Evolutionary conservation across 2,329 filamentous ascomycete genomes (phyloP).

Genomic region (Microdochium nivale): DNA sequence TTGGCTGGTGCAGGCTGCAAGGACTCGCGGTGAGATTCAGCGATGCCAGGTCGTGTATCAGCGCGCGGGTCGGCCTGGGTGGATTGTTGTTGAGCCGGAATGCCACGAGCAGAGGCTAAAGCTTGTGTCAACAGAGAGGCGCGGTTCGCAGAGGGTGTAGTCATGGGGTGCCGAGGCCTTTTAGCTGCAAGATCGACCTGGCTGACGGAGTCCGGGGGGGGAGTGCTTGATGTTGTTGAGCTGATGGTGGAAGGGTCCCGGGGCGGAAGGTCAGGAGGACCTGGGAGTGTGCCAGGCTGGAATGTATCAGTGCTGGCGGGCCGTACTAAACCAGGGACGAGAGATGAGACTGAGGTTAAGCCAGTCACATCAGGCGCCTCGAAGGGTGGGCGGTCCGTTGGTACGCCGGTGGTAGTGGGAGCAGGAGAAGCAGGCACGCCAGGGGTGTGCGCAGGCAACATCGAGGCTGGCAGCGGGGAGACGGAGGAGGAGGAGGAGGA

Average conservation of each 20-base stretch:
- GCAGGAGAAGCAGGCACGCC: slow-evolving; percentile 2
- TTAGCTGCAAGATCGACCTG: slow-evolving; percentile 33
- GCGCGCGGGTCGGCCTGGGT: slow-evolving; percentile 11
- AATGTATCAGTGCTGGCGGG: neutral
- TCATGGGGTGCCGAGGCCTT: slow-evolving; percentile 34
- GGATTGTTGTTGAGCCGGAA: slow-evolving; percentile 21
- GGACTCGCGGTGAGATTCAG: slow-evolving; percentile 11
- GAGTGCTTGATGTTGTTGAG: slow-evolving; percentile 8
- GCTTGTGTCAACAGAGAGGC: slow-evolving; percentile 49
- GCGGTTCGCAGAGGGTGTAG: slow-evolving; percentile 34
- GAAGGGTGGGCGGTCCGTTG: neutral
- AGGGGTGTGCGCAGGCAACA: slow-evolving; percentile 15
- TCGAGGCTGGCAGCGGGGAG: neutral
- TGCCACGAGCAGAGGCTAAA: slow-evolving; percentile 49
- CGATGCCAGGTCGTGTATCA: slow-evolving; percentile 10
- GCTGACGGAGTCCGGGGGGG: slow-evolving; percentile 13
- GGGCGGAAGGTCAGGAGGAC: slow-evolving; percentile 11
- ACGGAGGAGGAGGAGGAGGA: slow-evolving; percentile 9
- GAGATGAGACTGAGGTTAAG: neutral
- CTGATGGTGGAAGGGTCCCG: slow-evolving; percentile 12
- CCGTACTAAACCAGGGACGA: too few relatives aligned
- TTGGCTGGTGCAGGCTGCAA: slow-evolving; percentile 9
- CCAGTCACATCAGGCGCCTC: neutral
- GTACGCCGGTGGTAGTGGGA: neutral
- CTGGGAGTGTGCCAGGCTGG: neutral